Evolutionary conservation across 257 asterid species (phyloP).

Genomic region (Petunia axillaris): DNA sequence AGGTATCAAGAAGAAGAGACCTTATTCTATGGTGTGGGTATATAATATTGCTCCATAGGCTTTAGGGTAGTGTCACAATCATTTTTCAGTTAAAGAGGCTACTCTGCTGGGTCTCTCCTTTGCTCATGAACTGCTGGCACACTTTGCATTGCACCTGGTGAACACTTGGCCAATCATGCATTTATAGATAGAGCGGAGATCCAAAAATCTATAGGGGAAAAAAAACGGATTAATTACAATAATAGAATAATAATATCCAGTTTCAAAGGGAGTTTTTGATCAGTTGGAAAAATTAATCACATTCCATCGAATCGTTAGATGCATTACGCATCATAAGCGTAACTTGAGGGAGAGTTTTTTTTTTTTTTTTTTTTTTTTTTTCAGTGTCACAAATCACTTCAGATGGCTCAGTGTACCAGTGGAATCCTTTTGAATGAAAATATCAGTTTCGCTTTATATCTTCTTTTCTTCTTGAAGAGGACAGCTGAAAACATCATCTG

Average conservation of each 20-base stretch:
- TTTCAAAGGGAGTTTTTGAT: too few relatives aligned
- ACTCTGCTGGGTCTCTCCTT: not conserved
- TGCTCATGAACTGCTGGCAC: not conserved
- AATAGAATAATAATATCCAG: not conserved
- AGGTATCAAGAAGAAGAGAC: not conserved
- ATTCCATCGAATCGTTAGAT: slow-evolving; percentile 16
- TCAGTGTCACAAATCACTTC: not conserved
- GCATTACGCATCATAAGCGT: not conserved
- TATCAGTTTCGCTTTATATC: not conserved
- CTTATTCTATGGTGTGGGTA: not conserved
- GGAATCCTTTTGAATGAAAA: not conserved
- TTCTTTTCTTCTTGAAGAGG: not conserved
- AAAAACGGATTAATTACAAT: not conserved
- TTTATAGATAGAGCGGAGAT: not conserved
- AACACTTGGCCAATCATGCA: not conserved
- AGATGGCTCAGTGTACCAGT: not conserved
- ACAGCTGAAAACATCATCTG: slow-evolving; percentile 24
- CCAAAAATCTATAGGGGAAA: not conserved
- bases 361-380: not conserved
- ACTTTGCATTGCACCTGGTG: not conserved
- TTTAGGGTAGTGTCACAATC: slow-evolving; percentile 8
- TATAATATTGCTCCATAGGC: not conserved
- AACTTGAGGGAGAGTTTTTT: slow-evolving; percentile 6
- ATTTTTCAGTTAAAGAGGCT: not conserved
- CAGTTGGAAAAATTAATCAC: too few relatives aligned